These are phyloP conservation scores for Suhomyces kunorum DNA, from an alignment of 1,139 yeast genomes.

Conservation along the genomic window DNA sequence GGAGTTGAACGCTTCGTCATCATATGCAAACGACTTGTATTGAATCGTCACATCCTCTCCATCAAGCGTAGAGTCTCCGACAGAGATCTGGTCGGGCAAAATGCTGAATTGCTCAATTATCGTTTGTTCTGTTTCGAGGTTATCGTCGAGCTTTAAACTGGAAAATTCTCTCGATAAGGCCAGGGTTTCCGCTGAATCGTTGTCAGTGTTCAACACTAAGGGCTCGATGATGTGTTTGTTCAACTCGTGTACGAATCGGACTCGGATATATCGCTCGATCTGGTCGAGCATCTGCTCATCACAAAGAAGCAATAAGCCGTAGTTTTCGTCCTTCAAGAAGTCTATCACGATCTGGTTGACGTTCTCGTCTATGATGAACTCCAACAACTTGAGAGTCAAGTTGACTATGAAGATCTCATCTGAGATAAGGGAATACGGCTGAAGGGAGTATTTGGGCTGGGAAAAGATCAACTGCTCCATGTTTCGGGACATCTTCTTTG, in stretches of 20 bases:
- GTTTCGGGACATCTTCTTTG: slow-evolving; percentile 7
- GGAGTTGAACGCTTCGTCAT: slow-evolving; percentile 24
- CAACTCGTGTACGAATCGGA: slow-evolving; percentile 17
- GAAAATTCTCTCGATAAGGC: not conserved
- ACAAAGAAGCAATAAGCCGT: slow-evolving; percentile 32
- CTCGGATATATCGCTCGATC: slow-evolving; percentile 32
- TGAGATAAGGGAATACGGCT: slow-evolving; percentile 9
- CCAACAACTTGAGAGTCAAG: slow-evolving; percentile 24
- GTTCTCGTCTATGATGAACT: slow-evolving; percentile 19
- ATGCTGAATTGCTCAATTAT: slow-evolving; percentile 6
- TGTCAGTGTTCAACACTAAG: slow-evolving; percentile 1
- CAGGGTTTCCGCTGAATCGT: not conserved
- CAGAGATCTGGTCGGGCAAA: slow-evolving; percentile 4
- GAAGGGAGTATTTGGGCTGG: slow-evolving; percentile 8
- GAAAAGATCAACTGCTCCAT: slow-evolving; percentile 13
- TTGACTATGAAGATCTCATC: slow-evolving; percentile 40
- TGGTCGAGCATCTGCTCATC: slow-evolving; percentile 31
- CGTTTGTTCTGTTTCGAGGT: slow-evolving; percentile 3
- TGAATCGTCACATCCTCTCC: slow-evolving; percentile 11
- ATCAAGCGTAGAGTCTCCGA: slow-evolving; percentile 12
- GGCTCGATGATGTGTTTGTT: slow-evolving; percentile 10
- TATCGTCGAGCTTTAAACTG: not conserved
- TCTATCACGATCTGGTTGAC: slow-evolving; percentile 22
- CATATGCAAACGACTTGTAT: slow-evolving; percentile 17
- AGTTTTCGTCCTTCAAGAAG: slow-evolving; percentile 36